Evolutionary conservation across 2,329 filamentous ascomycete genomes (phyloP), one percentile per base, ranked within the genome.

Genomic region (Colletotrichum cordylinicola): DNA sequence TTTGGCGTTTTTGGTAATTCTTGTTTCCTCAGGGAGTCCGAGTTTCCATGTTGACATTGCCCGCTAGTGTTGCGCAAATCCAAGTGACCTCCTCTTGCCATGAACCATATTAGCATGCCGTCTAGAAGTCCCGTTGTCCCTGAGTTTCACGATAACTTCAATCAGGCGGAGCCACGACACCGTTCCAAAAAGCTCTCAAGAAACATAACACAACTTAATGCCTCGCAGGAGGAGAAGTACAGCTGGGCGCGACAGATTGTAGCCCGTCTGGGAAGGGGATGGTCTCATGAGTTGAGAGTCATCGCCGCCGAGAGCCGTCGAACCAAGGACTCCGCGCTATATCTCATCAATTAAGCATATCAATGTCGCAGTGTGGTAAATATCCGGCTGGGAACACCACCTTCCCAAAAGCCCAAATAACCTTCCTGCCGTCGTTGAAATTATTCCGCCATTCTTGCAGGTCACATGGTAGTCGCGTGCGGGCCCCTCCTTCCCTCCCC

Each of bases 401-500:
- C 62, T 52, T 66, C 62, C 62, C 21, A 4, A 66, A 48, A 4
- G 18, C 12, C 9, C 9, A 48, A 16, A 8, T 6, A 64, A 15
- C 18, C 1, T 64, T 43, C 15, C 61, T 16, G n/a, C 21, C 61
- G 35, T 39, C 6, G 13, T 48, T 66, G 37, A 6, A 66, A 31
- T 21, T 66, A 15, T 66, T 52, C 24, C 62, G 62, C 27, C 33
- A 48, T 65, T 65, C 62, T 18, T 24, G 37, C 62, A 48, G 37
- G 62, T 65, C 35, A 65, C 61, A 43, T 65, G 61, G 62, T 6
- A 48, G 62, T 66, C 62, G 62, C 62, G 35, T 48, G 62, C 62
- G 37, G 43, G 12, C 24, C 24, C 58, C 58, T 61, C 29, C 16
- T 27, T 6, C 12, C 21, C 21, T 58, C 21, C 4, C 24, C 15